Base-by-base conservation (phyloP, 352 stramenopile species). In the Phytophthora colocasiae region DNA sequence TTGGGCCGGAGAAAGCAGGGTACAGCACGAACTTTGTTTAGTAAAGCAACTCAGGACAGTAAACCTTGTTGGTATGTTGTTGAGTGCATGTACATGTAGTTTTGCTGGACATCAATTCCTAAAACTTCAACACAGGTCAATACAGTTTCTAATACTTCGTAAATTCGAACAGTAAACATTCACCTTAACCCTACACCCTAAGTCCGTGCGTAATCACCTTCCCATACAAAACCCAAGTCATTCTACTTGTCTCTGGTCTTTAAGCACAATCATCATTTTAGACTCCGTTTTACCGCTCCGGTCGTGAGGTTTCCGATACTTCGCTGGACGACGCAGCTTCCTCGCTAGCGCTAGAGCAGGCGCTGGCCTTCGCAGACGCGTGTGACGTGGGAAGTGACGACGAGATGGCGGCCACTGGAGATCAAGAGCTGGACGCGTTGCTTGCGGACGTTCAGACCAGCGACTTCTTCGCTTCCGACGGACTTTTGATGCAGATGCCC, bases 291-390 rank as follows among this genome's bases (percentile, higher is more conserved):
- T 19, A 31, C 4, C 15, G 31, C 40, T 43, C 8, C 10, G 31
- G 1, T 34, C 8, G 6, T 36, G 31, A 36, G 41, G 9, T 61
- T 39, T 19, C 49, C 22, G 19, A 58, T 36, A n/a, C 11, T 24
- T 43, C 31, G 63, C 57, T 75, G 15, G 49, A 74, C 27, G 63
- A 80, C 46, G 9, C 64, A 50, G 39, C 63, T 6, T 31, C 39
- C 22, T 47, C 63, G 26, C 45, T 78, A 47, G 60, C 67, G 66
- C 63, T 82, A 14, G 66, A 80, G 49, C 63, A 73, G 46, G 71
- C 71, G 36, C 58, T 80, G 47, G 76, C 76, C 29, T 85, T 82
- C 64, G 73, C 71, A n/a, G 70, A 85, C 55, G 48, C 73, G 3
- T 80, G 65, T 24, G 69, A 83, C 24, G 45, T 70, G n/a, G 63